phyloP scores from a whole-genome alignment of 768 basidiomycete species.

The Tulasnella calospora region DNA sequence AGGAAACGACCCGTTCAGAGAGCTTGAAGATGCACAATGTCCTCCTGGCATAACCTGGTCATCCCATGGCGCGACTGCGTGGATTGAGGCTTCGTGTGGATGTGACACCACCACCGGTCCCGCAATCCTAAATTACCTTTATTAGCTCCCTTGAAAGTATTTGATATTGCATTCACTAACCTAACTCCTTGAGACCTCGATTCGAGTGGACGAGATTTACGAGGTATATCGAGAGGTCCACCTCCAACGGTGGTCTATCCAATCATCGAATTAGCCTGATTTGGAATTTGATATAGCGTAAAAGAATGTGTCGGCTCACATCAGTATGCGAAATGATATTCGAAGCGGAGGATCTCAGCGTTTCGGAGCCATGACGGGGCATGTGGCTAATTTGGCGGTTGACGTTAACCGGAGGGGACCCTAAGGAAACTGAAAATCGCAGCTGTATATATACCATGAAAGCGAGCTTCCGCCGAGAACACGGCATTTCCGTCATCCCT shows the following conservation, averaged over 20 bases:
- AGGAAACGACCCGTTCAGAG: background rate
- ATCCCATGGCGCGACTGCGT: background rate
- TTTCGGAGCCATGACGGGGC: background rate
- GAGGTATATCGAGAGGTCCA: background rate
- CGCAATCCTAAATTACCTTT: background rate
- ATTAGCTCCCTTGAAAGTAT: background rate
- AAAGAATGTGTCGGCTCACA: background rate
- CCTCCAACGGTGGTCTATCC: background rate
- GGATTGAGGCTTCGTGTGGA: background rate
- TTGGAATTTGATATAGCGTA: background rate
- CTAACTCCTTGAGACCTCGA: background rate
- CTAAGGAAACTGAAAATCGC: background rate
- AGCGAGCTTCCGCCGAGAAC: background rate
- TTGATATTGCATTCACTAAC: background rate
- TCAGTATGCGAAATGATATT: background rate
- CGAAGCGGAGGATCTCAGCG: background rate
- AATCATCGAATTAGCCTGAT: background rate
- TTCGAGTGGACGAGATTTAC: background rate
- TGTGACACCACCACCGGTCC: background rate
- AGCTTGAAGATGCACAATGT: background rate
- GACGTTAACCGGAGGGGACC: too few species aligned
- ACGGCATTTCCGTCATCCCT: background rate
- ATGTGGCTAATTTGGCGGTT: background rate
- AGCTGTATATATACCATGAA: background rate
- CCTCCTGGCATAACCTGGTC: background rate